Evolutionary conservation across 208 protist genomes (phyloP), one percentile per base, ranked within the genome.

Genomic region (Trypanosoma boissoni): DNA sequence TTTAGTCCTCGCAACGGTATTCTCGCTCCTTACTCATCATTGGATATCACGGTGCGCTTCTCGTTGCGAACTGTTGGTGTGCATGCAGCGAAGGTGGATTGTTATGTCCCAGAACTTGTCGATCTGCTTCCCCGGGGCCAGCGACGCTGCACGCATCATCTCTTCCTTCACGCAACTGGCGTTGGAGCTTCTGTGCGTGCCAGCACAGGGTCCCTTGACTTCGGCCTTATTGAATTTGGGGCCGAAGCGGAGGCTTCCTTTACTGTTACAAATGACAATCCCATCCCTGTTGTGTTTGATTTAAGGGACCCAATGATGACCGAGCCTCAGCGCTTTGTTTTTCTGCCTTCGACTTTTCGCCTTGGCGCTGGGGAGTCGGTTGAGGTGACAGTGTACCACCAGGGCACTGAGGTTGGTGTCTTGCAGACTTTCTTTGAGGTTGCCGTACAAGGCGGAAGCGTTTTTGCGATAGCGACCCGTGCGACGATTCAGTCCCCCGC

Each of bases 381-480:
- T 2, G 83, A 92, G 64, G 77, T 95, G 24, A 92, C 88, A n/a
- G 88, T 95, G 44, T 92, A 88, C 62, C 85, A 86, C 59, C 81
- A 88, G 39, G 88, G 73, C 20, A 71, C 91, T 34, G 77, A 80
- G n/a, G 55, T 72, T 12, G 78, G 80, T n/a, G 86, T 90, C 32
- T 73, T 79, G 54, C 81, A 92, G 68, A 87, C 81, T n/a, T 92
- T 88, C 65, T 92, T 95, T 68, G 86, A 92, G 64, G 68, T 92
- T n/a, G 72, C 74, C 5, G 80, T 95, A 21, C 79, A 75, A n/a
- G 78, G 77, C 31, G 87, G 83, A 44, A 75, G 64, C 20, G 80
- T 76, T 20, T 59, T 91, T 44, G 86, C 83, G 8, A 80, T 95
- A 36, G 88, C 92, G 64, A 92, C 86, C 12, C 81, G 80, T 49